Conservation (phyloP, 768 basidiomycete genomes). For the Boletus pseudo-olivaceus region DNA sequence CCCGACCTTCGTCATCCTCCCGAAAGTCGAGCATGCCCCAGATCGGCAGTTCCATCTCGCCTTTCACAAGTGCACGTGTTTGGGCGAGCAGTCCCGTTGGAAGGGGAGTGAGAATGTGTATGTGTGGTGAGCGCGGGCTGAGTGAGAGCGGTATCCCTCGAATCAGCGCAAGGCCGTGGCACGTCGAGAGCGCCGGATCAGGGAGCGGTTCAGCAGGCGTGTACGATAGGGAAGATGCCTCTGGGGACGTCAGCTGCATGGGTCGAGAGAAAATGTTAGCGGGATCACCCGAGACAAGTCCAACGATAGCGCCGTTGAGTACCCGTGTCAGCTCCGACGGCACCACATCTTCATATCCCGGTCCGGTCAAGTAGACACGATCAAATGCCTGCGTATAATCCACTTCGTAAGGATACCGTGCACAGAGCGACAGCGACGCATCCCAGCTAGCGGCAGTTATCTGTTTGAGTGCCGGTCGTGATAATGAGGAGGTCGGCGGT, state of each 20-base stretch:
- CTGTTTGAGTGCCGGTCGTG: constrained; percentile 27
- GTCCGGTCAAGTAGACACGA: constrained; percentile 62
- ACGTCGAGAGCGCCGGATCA: constrained; percentile 55
- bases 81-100: constrained; percentile 43
- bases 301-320: constrained; percentile 79
- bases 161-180: constrained; percentile 75
- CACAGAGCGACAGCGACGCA: constrained; percentile 62
- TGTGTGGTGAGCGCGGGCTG: constrained; percentile 26
- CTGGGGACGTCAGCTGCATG: neutral
- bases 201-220: constrained; percentile 53
- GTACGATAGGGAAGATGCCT: constrained; percentile 47
- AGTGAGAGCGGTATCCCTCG: constrained; percentile 40
- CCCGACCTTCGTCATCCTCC: constrained; percentile 34
- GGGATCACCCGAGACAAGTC: constrained; percentile 45
- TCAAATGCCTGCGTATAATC: constrained; percentile 55
- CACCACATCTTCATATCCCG: constrained; percentile 77
- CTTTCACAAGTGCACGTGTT: constrained; percentile 58
- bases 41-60: constrained; percentile 83
- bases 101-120: constrained; percentile 84
- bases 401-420: constrained; percentile 70
- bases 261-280: neutral
- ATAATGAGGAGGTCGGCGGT: constrained; percentile 22
- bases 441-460: constrained; percentile 56
- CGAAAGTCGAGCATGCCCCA: constrained; percentile 84
- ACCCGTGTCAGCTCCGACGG: constrained; percentile 64